These are phyloP conservation scores for Fusarium armeniacum DNA, from an alignment of 2,329 filamentous ascomycete species.

Conservation along the genomic window DNA sequence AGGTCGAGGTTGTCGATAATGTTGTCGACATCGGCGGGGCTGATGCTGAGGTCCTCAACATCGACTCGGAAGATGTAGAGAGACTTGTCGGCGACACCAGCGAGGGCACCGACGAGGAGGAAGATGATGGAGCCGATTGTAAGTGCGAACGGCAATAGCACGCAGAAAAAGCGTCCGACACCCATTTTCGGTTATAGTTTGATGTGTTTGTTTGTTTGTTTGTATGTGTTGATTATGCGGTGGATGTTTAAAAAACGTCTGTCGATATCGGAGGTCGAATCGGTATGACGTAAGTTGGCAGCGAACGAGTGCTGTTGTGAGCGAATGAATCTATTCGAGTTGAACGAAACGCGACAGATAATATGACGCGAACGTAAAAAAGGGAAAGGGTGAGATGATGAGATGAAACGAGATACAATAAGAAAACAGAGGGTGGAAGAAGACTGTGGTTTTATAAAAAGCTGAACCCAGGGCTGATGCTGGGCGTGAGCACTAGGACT, in stretches of 20 bases:
- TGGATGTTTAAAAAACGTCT: constrained; percentile 15
- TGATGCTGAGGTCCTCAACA: constrained; percentile 67
- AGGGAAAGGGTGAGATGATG: constrained; percentile 17
- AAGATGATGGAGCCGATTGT: constrained; percentile 83
- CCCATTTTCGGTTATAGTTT: constrained; percentile 59
- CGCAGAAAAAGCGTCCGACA: constrained; percentile 85
- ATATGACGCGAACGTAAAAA: constrained; percentile 28
- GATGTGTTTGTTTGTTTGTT: not conserved
- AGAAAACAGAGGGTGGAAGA: constrained; percentile 25
- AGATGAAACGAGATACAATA: constrained; percentile 23
- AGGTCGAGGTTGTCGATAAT: constrained; percentile 53
- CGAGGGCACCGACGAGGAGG: constrained; percentile 69
- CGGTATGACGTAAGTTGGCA: constrained; percentile 45
- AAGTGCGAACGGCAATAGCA: constrained; percentile 86
- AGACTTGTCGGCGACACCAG: constrained; percentile 68
- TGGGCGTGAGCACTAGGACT: constrained; percentile 38
- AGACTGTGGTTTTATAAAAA: constrained; percentile 45
- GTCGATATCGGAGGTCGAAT: constrained; percentile 34
- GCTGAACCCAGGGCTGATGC: constrained; percentile 26
- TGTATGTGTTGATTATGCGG: constrained; percentile 18
- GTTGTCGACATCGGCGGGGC: constrained; percentile 54
- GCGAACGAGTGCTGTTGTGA: constrained; percentile 35
- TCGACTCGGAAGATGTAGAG: constrained; percentile 74
- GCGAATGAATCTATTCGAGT: constrained; percentile 36
- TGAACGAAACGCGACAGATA: constrained; percentile 13